phyloP scores from a whole-genome alignment of 1,139 yeast genomes.

The Hansenula anomala region DNA sequence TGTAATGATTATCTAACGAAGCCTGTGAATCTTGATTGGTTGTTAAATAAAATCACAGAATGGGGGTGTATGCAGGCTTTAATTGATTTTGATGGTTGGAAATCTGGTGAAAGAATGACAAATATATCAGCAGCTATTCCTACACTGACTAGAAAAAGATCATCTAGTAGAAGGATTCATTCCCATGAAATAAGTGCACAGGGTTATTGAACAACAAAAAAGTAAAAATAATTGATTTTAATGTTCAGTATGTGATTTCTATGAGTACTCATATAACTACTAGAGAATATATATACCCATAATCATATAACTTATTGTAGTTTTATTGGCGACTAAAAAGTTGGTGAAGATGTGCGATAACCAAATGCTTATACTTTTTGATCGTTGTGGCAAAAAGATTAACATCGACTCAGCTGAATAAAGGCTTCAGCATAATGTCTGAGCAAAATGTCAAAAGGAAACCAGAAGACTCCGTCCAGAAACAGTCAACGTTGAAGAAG shows the following conservation, averaged over 20 bases:
- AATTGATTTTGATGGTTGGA: slow-evolving; percentile 95
- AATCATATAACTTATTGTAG: too few relatives aligned
- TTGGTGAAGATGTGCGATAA: neutral
- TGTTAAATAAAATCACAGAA: slow-evolving; percentile 89
- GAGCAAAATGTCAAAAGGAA: neutral
- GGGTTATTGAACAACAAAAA: neutral
- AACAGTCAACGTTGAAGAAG: neutral
- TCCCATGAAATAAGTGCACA: neutral
- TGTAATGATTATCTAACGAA: slow-evolving; percentile 96
- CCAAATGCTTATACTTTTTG: neutral
- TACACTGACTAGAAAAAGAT: slow-evolving; percentile 10
- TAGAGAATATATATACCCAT: too few relatives aligned
- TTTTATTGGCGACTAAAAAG: too few relatives aligned
- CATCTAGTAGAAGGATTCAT: slow-evolving; percentile 8
- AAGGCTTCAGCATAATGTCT: too few relatives aligned
- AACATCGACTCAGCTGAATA: too few relatives aligned
- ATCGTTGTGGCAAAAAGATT: neutral
- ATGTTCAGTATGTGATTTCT: too few relatives aligned
- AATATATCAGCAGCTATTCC: slow-evolving; percentile 19
- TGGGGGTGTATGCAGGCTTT: slow-evolving; percentile 99
- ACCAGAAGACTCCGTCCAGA: neutral
- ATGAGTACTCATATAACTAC: too few relatives aligned
- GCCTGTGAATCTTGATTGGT: slow-evolving; percentile 93
- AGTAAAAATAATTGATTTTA: too few relatives aligned
- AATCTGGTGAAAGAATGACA: slow-evolving; percentile 34